phyloP scores from a whole-genome alignment of 495 filamentous ascomycete species.

The Trichoderma virens region DNA sequence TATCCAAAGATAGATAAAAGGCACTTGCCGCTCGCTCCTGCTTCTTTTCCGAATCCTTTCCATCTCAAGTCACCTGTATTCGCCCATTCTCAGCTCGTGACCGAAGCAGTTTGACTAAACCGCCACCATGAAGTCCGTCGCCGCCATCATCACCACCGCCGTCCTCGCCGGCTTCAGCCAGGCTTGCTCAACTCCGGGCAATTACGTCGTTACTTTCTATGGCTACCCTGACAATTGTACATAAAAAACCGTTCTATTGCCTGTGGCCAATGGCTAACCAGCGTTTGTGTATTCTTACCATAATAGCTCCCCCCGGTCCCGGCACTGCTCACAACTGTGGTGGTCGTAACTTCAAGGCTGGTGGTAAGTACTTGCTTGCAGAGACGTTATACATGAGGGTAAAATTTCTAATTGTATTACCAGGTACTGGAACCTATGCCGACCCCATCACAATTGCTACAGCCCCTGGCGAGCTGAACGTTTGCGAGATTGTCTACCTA shows the following conservation, averaged over 20 bases:
- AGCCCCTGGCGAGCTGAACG: constrained; percentile 28
- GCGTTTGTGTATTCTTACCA: too few species aligned
- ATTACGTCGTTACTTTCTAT: constrained; percentile 24
- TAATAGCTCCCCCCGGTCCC: constrained; percentile 31
- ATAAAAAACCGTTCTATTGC: too few species aligned
- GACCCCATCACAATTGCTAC: constrained; percentile 42
- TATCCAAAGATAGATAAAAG: not conserved
- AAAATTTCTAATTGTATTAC: not conserved
- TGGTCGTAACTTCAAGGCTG: constrained; percentile 24
- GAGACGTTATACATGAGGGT: not conserved
- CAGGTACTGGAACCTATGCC: constrained; percentile 33
- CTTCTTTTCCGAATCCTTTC: not conserved
- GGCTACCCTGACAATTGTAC: constrained; percentile 41
- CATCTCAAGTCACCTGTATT: not conserved
- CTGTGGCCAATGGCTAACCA: too few species aligned
- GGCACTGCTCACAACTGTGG: constrained; percentile 32
- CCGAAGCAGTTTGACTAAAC: not conserved
- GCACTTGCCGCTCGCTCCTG: not conserved
- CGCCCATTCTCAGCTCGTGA: not conserved
- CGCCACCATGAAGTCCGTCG: constrained; percentile 6
- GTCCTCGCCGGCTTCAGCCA: not conserved
- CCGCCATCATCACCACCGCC: not conserved
- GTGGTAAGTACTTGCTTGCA: constrained; percentile 1
- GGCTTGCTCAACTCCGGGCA: constrained; percentile 21
- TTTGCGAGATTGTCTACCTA: constrained; percentile 40